These are phyloP conservation scores for Hansenula sp. DNA, from an alignment of 1,139 yeast species.

Conservation along the genomic window DNA sequence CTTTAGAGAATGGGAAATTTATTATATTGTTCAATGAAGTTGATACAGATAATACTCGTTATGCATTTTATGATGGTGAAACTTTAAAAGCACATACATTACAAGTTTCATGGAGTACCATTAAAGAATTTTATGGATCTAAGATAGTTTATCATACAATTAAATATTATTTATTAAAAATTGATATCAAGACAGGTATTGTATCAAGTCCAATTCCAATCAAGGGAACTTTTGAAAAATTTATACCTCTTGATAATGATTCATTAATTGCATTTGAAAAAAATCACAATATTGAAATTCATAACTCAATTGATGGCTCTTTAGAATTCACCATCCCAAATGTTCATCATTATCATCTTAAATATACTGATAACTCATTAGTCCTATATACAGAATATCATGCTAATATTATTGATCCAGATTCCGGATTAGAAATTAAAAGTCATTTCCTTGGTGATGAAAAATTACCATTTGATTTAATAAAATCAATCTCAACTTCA, in stretches of 20 bases:
- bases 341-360: constrained; percentile 17
- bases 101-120: constrained; percentile 8
- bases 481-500: constrained; percentile 16
- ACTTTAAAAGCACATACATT: constrained; percentile 6
- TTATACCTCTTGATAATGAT: constrained; percentile 16
- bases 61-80: constrained; percentile 13
- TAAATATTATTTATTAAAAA: constrained; percentile 6
- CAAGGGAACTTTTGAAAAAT: constrained; percentile 2
- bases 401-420: constrained; percentile 19
- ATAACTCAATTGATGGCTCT: constrained; percentile 7
- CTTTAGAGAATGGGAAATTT: constrained; percentile 15
- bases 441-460: constrained; percentile 14
- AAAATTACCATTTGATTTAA: constrained; percentile 14
- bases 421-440: constrained; percentile 16
- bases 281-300: constrained; percentile 16
- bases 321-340: constrained; percentile 17
- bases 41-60: constrained; percentile 5
- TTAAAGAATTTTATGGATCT: constrained; percentile 17
- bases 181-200: constrained; percentile 11
- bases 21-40: constrained; percentile 7
- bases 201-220: constrained; percentile 7
- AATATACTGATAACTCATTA: constrained; percentile 13
- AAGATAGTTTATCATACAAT: constrained; percentile 13
- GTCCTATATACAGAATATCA: constrained; percentile 18
- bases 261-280: constrained; percentile 16